Conservation (phyloP, 495 filamentous ascomycete genomes). For the Penicillium longicatenatum region DNA sequence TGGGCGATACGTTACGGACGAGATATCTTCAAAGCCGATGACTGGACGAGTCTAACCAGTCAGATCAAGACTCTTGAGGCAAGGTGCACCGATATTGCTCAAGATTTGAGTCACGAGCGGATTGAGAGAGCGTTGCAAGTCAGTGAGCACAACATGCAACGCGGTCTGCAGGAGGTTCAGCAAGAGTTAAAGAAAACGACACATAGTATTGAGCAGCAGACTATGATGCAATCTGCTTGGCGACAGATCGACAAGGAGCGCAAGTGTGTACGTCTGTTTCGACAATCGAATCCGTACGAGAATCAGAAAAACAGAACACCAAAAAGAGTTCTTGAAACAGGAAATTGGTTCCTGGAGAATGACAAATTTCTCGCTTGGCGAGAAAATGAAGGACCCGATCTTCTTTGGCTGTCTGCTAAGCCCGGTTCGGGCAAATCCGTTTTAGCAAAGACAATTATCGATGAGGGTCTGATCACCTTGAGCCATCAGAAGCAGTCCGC, state of each 20-base stretch:
- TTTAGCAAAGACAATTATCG: constrained; percentile 3
- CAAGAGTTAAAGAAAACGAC: constrained; percentile 8
- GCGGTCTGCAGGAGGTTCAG: constrained; percentile 6
- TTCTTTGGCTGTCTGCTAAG: constrained; percentile 14
- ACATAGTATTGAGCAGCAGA: constrained; percentile 7
- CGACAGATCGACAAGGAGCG: constrained; percentile 12
- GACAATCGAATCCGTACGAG: constrained; percentile 13
- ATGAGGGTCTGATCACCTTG: constrained; percentile 3
- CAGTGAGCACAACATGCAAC: constrained; percentile 7
- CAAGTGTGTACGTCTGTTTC: constrained; percentile 12
- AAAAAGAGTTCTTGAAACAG: constrained; percentile 7
- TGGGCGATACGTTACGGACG: constrained; percentile 11
- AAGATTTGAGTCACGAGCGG: constrained; percentile 10
- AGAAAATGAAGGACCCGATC: constrained; percentile 5
- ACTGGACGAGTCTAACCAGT: constrained; percentile 5
- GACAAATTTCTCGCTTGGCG: constrained; percentile 10
- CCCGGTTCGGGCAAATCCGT: constrained; percentile 13
- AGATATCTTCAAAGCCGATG: constrained; percentile 11
- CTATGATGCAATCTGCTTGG: constrained; percentile 12
- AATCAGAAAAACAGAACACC: constrained; percentile 11
- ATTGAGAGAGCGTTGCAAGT: constrained; percentile 9
- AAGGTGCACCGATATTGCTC: constrained; percentile 10
- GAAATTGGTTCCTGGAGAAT: constrained; percentile 30
- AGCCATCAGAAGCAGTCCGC: constrained; percentile 10
- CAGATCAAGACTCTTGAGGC: constrained; percentile 7